Evolutionary conservation across 148 eudicot genomes (phyloP).

Genomic region (Oxyria digyna): DNA sequence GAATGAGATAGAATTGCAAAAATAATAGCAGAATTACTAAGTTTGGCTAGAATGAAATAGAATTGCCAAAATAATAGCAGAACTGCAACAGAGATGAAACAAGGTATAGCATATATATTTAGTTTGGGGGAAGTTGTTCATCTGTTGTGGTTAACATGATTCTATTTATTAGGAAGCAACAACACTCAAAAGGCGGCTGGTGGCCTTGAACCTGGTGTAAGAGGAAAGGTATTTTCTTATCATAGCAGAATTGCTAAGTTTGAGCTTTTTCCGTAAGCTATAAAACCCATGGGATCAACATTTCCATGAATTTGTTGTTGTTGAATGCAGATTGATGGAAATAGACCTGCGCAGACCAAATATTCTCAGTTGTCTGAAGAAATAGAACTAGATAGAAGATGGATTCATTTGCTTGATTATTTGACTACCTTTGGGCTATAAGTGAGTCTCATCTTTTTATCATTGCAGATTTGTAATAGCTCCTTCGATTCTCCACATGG

Average conservation of each 20-base stretch:
- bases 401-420: constrained; percentile 90
- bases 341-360: constrained; percentile 33
- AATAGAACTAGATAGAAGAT: constrained; percentile 61
- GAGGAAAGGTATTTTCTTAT: constrained; percentile 38
- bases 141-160: constrained; percentile 8
- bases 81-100: constrained; percentile 22
- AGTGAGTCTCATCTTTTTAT: constrained; percentile 74
- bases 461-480: constrained; percentile 18
- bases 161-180: constrained; percentile 9
- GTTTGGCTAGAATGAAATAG: constrained; percentile 24
- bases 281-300: neutral
- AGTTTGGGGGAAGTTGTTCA: neutral
- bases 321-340: constrained; percentile 38
- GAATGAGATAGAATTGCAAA: no score
- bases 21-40: constrained; percentile 32
- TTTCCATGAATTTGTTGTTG: constrained; percentile 2
- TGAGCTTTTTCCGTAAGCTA: neutral
- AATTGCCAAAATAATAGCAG: constrained; percentile 35
- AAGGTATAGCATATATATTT: constrained; percentile 30
- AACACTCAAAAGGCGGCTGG: no score
- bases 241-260: neutral
- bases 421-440: constrained; percentile 72
- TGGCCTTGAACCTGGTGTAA: constrained; percentile 16
- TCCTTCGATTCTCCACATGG: constrained; percentile 15
- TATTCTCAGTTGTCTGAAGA: constrained; percentile 49